A percentile compares a stretch with the other conserved stretches of the same genome.
phyloP scores from a whole-genome alignment of 331 rosid genomes.

The Erythrophleum ivorense region DNA sequence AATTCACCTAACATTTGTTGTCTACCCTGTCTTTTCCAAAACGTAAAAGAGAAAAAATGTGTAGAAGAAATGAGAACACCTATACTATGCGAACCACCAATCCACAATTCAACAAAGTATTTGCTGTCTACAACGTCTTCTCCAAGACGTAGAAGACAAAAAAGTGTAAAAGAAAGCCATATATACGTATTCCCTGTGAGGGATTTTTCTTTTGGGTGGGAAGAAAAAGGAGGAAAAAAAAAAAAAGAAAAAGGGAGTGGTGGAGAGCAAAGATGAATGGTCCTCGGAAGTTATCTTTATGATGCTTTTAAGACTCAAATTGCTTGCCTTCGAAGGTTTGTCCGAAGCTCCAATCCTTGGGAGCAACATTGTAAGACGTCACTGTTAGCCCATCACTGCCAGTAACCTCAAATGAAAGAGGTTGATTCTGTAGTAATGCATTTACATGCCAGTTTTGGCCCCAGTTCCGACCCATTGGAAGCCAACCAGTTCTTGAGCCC shows the following conservation, averaged over 20 bases:
- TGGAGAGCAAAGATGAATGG: neutral
- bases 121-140: conserved; percentile 42
- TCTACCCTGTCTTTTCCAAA: conserved; percentile 8
- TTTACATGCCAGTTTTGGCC: conserved; percentile 97
- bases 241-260: neutral
- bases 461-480: conserved; percentile 96
- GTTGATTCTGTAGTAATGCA: conserved; percentile 79
- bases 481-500: conserved; percentile 98
- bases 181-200: conserved; percentile 31
- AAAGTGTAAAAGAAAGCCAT: conserved; percentile 29
- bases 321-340: conserved; percentile 97
- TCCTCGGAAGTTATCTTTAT: conserved; percentile 21
- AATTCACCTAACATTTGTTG: conserved; percentile 40
- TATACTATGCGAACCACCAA: conserved; percentile 37
- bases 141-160: conserved; percentile 38
- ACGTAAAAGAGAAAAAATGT: conserved; percentile 30
- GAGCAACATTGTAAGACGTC: conserved; percentile 83
- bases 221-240: neutral
- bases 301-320: conserved; percentile 57
- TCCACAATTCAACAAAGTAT: conserved; percentile 42
- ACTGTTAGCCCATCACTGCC: conserved; percentile 70
- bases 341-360: conserved; percentile 84
- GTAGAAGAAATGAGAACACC: conserved; percentile 28
- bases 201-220: neutral
- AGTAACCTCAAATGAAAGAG: conserved; percentile 87